Evolutionary conservation across 495 filamentous ascomycete genomes (phyloP).

Genomic region (Penicillium cosmopolitanum): DNA sequence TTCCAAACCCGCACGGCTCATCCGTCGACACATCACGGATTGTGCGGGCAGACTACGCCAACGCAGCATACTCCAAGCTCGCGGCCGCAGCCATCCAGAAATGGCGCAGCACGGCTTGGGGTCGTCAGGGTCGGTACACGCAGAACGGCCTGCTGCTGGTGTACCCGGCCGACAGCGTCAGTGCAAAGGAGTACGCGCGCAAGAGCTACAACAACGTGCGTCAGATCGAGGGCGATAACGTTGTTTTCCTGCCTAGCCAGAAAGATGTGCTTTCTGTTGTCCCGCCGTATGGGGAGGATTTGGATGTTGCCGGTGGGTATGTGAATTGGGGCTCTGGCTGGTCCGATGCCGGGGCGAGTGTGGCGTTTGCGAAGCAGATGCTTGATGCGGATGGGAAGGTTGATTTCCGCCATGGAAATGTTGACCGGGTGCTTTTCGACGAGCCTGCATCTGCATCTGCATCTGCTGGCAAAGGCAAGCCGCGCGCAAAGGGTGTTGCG

Average conservation of each 20-base stretch:
- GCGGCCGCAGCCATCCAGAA: constrained; percentile 64
- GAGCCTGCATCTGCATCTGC: not conserved
- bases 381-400: constrained; percentile 64
- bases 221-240: constrained; percentile 43
- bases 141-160: constrained; percentile 77
- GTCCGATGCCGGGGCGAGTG: constrained; percentile 77
- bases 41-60: constrained; percentile 80
- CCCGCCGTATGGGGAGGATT: constrained; percentile 51
- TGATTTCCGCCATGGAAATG: constrained; percentile 64
- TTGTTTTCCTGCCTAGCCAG: constrained; percentile 52
- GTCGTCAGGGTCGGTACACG: constrained; percentile 68
- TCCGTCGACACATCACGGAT: constrained; percentile 79
- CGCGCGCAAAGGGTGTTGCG: constrained; percentile 50
- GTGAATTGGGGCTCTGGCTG: constrained; percentile 80
- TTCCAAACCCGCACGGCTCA: constrained; percentile 70
- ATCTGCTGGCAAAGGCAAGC: constrained; percentile 28
- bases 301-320: constrained; percentile 69
- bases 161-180: constrained; percentile 51
- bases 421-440: constrained; percentile 54
- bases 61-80: constrained; percentile 71
- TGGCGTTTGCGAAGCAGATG: constrained; percentile 68
- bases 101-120: constrained; percentile 71
- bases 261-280: constrained; percentile 44
- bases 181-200: constrained; percentile 65
- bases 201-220: constrained; percentile 68